Evolutionary conservation across 2,329 filamentous ascomycete species (phyloP).

Genomic region (Beauveria sp.): DNA sequence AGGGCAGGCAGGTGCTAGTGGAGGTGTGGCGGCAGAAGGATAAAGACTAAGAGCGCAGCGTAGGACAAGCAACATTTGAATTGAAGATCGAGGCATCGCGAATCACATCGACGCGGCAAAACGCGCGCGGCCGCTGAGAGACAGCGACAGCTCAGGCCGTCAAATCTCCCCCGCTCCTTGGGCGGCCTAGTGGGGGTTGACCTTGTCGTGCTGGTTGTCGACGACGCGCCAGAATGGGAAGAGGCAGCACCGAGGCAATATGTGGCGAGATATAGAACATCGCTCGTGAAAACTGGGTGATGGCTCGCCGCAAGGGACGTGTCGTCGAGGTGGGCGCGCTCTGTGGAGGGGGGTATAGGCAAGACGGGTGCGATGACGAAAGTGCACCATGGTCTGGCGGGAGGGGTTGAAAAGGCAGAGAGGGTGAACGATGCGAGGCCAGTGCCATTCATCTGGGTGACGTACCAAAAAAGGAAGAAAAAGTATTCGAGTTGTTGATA

Average conservation of each 20-base stretch:
- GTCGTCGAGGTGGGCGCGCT: neutral
- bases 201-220: neutral
- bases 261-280: neutral
- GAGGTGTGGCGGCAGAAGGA: neutral
- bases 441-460: neutral
- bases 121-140: neutral
- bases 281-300: neutral
- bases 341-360: neutral
- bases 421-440: neutral
- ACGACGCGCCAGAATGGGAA: neutral
- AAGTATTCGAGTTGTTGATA: neutral
- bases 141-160: neutral
- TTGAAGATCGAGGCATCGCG: neutral
- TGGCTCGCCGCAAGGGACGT: neutral
- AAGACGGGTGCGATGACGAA: conserved; percentile 2
- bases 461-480: conserved; percentile 2
- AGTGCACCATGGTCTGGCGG: neutral
- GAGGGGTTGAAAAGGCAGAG: conserved; percentile 3
- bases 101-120: neutral
- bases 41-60: neutral
- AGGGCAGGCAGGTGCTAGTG: conserved; percentile 6
- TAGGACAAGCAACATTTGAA: neutral
- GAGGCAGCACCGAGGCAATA: neutral
- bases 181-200: conserved; percentile 9
- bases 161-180: conserved; percentile 9